Evolutionary conservation across 2,329 filamentous ascomycete genomes (phyloP), one percentile per base, ranked within the genome.

Genomic region (Seiridium unicorne): DNA sequence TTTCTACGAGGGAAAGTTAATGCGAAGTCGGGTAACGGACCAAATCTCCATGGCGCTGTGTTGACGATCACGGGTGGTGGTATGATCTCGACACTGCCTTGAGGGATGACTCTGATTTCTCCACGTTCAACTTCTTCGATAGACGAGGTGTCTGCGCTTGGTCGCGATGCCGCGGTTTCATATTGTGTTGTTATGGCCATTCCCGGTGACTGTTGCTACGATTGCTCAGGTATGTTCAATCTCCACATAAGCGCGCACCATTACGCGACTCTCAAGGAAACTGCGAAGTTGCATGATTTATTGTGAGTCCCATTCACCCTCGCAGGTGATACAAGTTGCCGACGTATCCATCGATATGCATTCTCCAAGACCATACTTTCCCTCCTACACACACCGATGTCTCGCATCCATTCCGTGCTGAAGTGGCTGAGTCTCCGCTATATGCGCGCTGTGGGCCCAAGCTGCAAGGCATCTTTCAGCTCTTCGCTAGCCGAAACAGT

Each of bases 121-220:
- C 55, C 55, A 36, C 55, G 44, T 35, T 57, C 55, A 11, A 57
- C 36, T 35, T 57, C 55, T 31, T 57, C 55, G 26, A 57, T 48
- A 18, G 55, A 57, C n/a, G 42, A 38, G 26, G 11, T 48, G 46
- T 49, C 55, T 10, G n/a, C 44, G 31, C 55, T 57, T 38, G n/a
- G 44, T 40, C 55, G 55, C 34, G 44, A 8, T 38, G 44, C 35
- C 5, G 42, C 18, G 18, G 32, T 34, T 26, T 32, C n/a, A 35
- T 35, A 35, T 9, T 13, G 49, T 26, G n/a, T 49, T 49, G n/a
- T 49, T 49, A 34, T 49, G 26, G 46, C 46, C 46, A 49, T 31
- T 26, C 31, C 42, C 11, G 26, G 9, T 13, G 47, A 32, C 26
- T 49, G 5, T 49, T 49, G 44, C 18, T 26, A 26, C 18, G 18